Percentiles rank a stretch among this genome's conserved stretches.
phyloP scores from a whole-genome alignment of 306 rosid species.

The Sindora glabra region DNA sequence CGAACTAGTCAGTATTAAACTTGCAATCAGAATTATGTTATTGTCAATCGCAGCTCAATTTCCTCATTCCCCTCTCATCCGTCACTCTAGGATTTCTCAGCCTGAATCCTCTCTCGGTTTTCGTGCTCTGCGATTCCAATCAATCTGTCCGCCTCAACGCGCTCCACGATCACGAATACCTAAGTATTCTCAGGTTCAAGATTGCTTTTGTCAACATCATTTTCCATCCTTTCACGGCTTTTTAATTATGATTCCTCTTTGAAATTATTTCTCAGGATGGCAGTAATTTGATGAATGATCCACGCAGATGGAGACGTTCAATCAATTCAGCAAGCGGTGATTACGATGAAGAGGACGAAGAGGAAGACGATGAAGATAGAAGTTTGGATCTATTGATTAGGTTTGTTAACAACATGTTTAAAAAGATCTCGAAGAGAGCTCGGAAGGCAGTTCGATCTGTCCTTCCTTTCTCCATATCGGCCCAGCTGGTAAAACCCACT shows the following conservation, averaged over 20 bases:
- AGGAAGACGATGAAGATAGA: conserved; percentile 54
- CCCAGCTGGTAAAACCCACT: conserved; percentile 40
- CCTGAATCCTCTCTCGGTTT: conserved; percentile 1
- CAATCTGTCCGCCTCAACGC: conserved; percentile 11
- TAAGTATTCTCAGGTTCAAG: conserved; percentile 38
- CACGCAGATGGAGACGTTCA: conserved; percentile 48
- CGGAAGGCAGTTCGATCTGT: conserved; percentile 65
- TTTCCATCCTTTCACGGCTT: neutral
- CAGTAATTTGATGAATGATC: conserved; percentile 30
- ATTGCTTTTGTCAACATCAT: neutral
- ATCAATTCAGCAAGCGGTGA: conserved; percentile 13
- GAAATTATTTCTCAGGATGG: conserved; percentile 36
- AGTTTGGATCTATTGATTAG: conserved; percentile 61
- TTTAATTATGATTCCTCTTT: neutral
- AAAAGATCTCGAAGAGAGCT: conserved; percentile 55
- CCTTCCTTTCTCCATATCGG: conserved; percentile 56
- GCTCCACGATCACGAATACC: conserved; percentile 38
- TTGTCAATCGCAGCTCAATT: conserved; percentile 20
- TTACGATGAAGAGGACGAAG: conserved; percentile 29
- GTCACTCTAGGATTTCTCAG: neutral
- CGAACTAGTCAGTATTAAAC: neutral
- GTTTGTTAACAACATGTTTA: conserved; percentile 61
- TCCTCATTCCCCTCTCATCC: neutral
- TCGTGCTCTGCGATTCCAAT: neutral
- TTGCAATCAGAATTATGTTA: conserved; percentile 22